Conservation (phyloP, 2,329 filamentous ascomycete genomes). For the Aspergillus sp. region DNA sequence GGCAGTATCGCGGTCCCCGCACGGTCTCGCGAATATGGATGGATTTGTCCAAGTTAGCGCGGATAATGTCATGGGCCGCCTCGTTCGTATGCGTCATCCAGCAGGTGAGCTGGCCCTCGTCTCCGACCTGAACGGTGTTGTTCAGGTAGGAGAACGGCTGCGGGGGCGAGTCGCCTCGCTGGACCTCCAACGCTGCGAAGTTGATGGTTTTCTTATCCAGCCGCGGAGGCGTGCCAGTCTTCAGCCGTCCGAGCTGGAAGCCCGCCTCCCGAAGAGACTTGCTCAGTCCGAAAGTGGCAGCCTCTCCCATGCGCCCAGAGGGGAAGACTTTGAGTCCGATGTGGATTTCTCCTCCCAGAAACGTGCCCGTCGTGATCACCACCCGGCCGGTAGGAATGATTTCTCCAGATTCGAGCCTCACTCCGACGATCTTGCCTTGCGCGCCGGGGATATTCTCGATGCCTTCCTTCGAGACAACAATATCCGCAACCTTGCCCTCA, state of each 20-base stretch:
- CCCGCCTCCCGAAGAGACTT: constrained; percentile 85
- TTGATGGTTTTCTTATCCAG: constrained; percentile 80
- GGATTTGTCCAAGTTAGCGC: constrained; percentile 88
- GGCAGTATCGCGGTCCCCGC: constrained; percentile 91
- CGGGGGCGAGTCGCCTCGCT: constrained; percentile 80
- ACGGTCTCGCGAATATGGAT: constrained; percentile 96
- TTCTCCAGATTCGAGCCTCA: constrained; percentile 83
- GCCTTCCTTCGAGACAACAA: constrained; percentile 65
- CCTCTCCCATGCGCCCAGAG: constrained; percentile 88
- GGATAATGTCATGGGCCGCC: constrained; percentile 76
- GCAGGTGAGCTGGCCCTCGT: constrained; percentile 76
- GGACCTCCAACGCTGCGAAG: constrained; percentile 67
- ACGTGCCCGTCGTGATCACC: constrained; percentile 94
- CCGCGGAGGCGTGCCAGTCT: constrained; percentile 92
- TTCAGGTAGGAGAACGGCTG: constrained; percentile 91
- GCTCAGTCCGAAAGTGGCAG: constrained; percentile 86
- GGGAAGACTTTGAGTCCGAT: constrained; percentile 83
- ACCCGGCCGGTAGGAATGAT: constrained; percentile 76
- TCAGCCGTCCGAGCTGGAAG: constrained; percentile 83
- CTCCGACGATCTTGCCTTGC: constrained; percentile 74
- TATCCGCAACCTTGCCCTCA: constrained; percentile 86
- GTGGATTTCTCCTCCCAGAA: constrained; percentile 93
- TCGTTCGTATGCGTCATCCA: constrained; percentile 85
- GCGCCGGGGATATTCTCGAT: constrained; percentile 47
- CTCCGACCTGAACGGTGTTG: constrained; percentile 65